Base-by-base conservation (phyloP, 805 yeast genomes). In the Jamesozyma lodderae region DNA sequence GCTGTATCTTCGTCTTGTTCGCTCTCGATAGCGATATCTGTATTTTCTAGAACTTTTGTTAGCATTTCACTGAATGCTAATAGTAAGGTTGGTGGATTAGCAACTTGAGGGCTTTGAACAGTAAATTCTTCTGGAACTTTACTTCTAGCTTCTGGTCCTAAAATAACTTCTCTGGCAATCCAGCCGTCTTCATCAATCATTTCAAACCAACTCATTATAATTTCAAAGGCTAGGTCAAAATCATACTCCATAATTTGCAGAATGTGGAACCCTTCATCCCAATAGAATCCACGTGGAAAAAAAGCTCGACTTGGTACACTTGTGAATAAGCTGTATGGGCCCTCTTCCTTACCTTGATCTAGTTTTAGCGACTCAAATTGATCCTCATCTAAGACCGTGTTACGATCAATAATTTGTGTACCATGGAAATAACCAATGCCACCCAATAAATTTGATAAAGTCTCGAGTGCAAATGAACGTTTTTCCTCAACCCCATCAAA, bases 221-320 rank as follows among this genome's bases (percentile, higher is more conserved):
- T 79, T 46, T 85, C 92, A 43, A 87, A 66, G 0, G 77, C 84
- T 31, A 88, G 65, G 52, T 85, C 95, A 13, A 83, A 70, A 60
- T 92, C 97, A 55, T 81, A 88, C 34, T 81, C 80, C 48, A 83
- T 60, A 27, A 92, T 65, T 6, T 94, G 94, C 29, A 88, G 66
- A 42, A 90, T 66, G 58, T 90, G 96, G 61, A 92, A 92, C 0
- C 98, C 98, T 62, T 92, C 98, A 61, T 92, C 98, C 98, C 98
- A 92, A 55, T 84, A 86, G 54, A 92, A 92, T 0, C 98, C 98
- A 45, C 98, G 72, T 3, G 98, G 97, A 61, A 92, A 92, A 53
- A 84, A 85, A 0, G 95, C 85, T 37, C 98, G 70, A 35, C 95
- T 84, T 2, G 98, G 98, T 24, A 86, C 92, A 17, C 86, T 69